These are phyloP conservation scores for Chalaropsis ovoidea DNA, from an alignment of 2,329 filamentous ascomycete genomes.

Conservation along the genomic window DNA sequence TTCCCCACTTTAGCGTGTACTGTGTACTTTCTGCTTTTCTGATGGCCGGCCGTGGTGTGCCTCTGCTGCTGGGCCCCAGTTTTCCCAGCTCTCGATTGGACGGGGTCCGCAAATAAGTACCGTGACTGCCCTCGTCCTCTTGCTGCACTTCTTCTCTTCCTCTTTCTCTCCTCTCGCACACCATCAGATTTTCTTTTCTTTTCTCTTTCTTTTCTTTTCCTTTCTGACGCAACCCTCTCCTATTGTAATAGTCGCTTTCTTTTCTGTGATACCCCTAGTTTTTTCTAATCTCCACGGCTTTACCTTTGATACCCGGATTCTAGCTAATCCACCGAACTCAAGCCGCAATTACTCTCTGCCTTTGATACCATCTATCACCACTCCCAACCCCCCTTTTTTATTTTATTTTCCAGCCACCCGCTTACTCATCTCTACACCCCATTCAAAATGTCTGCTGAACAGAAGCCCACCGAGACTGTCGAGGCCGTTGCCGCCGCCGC, in stretches of 20 bases:
- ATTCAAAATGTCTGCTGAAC: conserved; percentile 60
- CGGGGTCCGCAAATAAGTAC: conserved; percentile 35
- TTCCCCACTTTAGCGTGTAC: not conserved
- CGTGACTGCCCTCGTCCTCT: conserved; percentile 33
- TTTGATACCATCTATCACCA: conserved; percentile 26
- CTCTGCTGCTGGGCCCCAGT: too few relatives aligned
- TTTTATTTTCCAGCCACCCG: not conserved
- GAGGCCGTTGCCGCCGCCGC: conserved; percentile 37
- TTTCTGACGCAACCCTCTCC: conserved; percentile 42
- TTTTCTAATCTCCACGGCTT: conserved; percentile 26
- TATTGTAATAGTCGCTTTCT: conserved; percentile 35
- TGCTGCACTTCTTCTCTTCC: conserved; percentile 33
- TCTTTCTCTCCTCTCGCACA: conserved; percentile 30
- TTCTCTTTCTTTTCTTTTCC: conserved; percentile 37
- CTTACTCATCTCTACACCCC: conserved; percentile 14
- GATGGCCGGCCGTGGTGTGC: too few relatives aligned
- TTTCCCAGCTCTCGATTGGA: not conserved
- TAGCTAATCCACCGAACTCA: conserved; percentile 23
- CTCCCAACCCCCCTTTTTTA: conserved; percentile 27
- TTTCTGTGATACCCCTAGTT: conserved; percentile 33
- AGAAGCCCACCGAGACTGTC: conserved; percentile 52
- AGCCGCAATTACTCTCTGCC: conserved; percentile 27
- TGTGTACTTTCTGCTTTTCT: not conserved
- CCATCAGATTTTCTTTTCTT: conserved; percentile 32
- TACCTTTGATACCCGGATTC: conserved; percentile 26